phyloP scores from a whole-genome alignment of 768 basidiomycete species.

The Udeniomyces megalosporus region DNA sequence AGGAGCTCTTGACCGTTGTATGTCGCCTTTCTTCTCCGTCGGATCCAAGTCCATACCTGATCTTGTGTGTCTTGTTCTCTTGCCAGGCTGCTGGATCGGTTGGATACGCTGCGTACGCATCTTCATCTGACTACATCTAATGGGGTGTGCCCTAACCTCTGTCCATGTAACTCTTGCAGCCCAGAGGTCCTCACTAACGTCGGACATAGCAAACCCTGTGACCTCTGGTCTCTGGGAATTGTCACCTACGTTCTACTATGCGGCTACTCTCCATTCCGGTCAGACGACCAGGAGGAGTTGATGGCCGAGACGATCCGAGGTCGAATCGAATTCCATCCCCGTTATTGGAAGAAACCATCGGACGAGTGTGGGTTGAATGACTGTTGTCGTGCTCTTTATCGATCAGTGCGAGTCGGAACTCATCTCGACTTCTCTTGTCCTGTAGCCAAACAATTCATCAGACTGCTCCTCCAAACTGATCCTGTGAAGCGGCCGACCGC shows the following conservation, averaged over 20 bases:
- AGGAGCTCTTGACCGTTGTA: constrained; percentile 41
- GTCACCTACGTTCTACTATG: constrained; percentile 91
- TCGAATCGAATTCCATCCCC: constrained; percentile 76
- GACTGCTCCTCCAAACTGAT: constrained; percentile 50
- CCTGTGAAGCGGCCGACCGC: constrained; percentile 58
- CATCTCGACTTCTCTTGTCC: background rate
- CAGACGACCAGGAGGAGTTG: constrained; percentile 57
- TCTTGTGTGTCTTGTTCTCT: background rate
- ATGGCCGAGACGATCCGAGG: constrained; percentile 71
- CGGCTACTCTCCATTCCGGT: constrained; percentile 87
- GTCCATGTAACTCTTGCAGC: background rate
- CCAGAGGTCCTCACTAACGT: constrained; percentile 54
- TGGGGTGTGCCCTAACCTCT: too few species aligned
- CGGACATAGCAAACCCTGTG: constrained; percentile 85
- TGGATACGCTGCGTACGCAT: constrained; percentile 54
- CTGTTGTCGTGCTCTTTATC: background rate
- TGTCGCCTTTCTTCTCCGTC: background rate
- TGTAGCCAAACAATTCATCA: constrained; percentile 72
- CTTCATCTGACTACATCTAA: too few species aligned
- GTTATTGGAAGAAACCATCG: constrained; percentile 66
- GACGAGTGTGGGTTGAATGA: background rate
- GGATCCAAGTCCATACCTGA: background rate
- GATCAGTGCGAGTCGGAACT: background rate
- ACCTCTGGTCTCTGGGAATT: constrained; percentile 83
- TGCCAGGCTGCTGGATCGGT: constrained; percentile 25